Evolutionary conservation across 2,329 filamentous ascomycete genomes (phyloP).

Genomic region (Calonectria honghensis): DNA sequence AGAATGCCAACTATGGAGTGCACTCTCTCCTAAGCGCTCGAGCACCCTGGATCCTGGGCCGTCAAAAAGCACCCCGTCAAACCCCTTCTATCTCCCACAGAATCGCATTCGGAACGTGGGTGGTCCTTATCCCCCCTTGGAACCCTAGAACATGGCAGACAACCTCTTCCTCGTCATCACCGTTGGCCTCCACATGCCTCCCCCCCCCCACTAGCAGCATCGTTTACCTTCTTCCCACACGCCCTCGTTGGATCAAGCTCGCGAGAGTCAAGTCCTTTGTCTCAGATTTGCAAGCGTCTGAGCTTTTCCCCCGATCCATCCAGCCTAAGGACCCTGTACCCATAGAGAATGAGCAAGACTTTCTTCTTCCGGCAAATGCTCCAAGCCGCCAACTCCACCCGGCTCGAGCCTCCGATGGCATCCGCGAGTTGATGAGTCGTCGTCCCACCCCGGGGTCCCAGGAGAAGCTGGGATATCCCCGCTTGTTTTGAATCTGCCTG

Average conservation of each 20-base stretch:
- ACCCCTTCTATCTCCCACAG: conserved; percentile 55
- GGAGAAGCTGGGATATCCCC: conserved; percentile 48
- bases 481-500: conserved; percentile 8
- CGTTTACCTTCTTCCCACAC: conserved; percentile 1
- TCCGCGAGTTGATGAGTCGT: conserved; percentile 22
- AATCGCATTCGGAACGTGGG: conserved; percentile 20
- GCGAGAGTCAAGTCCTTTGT: conserved; percentile 38
- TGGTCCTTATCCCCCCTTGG: conserved; percentile 17
- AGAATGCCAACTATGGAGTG: conserved; percentile 7
- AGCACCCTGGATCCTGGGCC: conserved; percentile 26
- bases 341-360: conserved; percentile 10
- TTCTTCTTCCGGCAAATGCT: conserved; percentile 25
- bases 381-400: conserved; percentile 38
- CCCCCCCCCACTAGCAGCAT: neutral
- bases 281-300: conserved; percentile 44
- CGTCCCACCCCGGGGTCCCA: conserved; percentile 42
- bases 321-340: conserved; percentile 22
- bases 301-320: conserved; percentile 41
- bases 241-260: conserved; percentile 4
- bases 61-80: conserved; percentile 32
- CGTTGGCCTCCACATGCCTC: conserved; percentile 8
- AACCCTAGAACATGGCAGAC: neutral
- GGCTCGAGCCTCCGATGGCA: conserved; percentile 44
- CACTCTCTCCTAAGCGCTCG: conserved; percentile 2
- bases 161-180: neutral